phyloP scores from a whole-genome alignment of 495 filamentous ascomycete genomes.

The Aspergillus sclerotioniger region DNA sequence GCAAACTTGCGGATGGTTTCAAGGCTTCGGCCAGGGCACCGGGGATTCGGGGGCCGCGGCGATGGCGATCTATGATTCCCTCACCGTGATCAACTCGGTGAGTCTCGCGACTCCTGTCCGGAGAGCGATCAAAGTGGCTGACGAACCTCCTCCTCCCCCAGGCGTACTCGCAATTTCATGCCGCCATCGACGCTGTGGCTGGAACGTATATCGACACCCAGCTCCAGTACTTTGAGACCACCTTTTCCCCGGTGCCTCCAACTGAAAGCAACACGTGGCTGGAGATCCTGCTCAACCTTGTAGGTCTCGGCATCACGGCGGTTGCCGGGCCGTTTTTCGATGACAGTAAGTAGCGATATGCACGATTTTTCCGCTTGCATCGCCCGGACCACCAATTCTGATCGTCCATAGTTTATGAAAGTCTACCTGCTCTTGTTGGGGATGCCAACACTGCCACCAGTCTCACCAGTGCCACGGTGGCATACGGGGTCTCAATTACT shows the following conservation, averaged over 20 bases:
- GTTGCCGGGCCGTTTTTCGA: conserved; percentile 21
- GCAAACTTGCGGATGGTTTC: conserved; percentile 5
- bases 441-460: background rate
- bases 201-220: conserved; percentile 2
- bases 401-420: background rate
- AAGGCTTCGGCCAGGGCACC: conserved; percentile 1
- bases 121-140: background rate
- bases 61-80: conserved; percentile 31
- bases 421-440: background rate
- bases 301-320: conserved; percentile 22
- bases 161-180: conserved; percentile 15
- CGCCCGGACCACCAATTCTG: background rate
- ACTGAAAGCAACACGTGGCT: conserved; percentile 20
- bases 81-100: conserved; percentile 12
- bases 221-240: conserved; percentile 25
- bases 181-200: conserved; percentile 3
- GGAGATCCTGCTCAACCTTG: conserved; percentile 23
- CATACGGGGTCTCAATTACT: background rate
- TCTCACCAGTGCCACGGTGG: background rate
- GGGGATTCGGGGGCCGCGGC: conserved; percentile 24
- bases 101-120: background rate
- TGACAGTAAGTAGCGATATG: conserved; percentile 2
- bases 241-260: conserved; percentile 29
- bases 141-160: background rate
- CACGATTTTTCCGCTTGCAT: background rate